Conservation (phyloP, 768 basidiomycete species). For the Phylloporus sp. region DNA sequence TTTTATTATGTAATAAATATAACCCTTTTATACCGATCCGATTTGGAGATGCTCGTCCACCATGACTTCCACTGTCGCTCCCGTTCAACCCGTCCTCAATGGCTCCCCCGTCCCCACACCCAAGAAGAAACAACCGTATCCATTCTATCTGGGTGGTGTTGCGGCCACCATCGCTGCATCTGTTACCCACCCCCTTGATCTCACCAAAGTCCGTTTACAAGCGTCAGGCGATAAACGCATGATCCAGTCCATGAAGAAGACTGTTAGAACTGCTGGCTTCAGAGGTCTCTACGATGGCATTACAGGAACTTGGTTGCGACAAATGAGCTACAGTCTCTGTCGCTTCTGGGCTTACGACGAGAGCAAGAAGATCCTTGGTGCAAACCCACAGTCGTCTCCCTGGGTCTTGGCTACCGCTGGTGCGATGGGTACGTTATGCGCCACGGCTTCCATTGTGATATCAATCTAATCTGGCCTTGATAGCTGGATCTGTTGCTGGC, state of each 20-base stretch:
- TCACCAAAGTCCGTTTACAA: constrained; percentile 90
- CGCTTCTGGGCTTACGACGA: constrained; percentile 94
- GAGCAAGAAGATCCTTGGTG: constrained; percentile 79
- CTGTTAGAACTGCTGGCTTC: constrained; percentile 70
- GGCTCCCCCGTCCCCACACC: not conserved
- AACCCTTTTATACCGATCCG: not conserved
- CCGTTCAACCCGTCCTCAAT: constrained; percentile 10
- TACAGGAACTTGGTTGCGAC: constrained; percentile 82
- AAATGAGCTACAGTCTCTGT: constrained; percentile 90
- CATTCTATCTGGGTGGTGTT: constrained; percentile 84
- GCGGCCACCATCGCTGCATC: constrained; percentile 88
- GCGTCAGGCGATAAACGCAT: constrained; percentile 91
- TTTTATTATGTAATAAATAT: constrained; percentile 14
- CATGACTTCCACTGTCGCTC: constrained; percentile 15
- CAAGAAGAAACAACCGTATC: constrained; percentile 67
- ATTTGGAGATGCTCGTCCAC: not conserved
- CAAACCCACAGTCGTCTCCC: constrained; percentile 61
- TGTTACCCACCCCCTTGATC: constrained; percentile 82
- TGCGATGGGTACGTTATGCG: constrained; percentile 66
- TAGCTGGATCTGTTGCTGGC: constrained; percentile 84
- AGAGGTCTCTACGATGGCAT: constrained; percentile 82
- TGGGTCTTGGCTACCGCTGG: constrained; percentile 82
- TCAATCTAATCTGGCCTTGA: not conserved
- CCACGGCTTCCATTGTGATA: not conserved
- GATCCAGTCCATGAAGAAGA: constrained; percentile 80